phyloP scores from a whole-genome alignment of 768 basidiomycete species.

The Terana coerulea region DNA sequence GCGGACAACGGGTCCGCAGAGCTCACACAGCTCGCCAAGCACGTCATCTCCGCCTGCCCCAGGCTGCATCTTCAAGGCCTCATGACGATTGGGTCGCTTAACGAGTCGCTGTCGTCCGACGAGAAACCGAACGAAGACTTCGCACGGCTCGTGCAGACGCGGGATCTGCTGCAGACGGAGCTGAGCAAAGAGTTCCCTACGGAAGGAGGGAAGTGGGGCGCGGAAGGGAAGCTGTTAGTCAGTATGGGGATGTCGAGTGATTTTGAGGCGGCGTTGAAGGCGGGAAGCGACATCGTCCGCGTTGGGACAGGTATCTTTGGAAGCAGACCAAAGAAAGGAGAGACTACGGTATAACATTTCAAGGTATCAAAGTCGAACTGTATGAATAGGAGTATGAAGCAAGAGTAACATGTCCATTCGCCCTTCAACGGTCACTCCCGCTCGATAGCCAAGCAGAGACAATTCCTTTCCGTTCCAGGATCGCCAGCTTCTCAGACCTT shows the following conservation, averaged over 20 bases:
- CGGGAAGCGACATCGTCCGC: constrained; percentile 84
- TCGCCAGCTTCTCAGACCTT: constrained; percentile 20
- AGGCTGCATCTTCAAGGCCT: constrained; percentile 75
- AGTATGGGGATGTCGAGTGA: constrained; percentile 99
- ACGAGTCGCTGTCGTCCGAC: constrained; percentile 55
- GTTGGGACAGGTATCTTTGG: constrained; percentile 94
- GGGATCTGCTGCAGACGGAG: constrained; percentile 49
- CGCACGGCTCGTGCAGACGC: constrained; percentile 56
- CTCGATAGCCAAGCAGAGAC: no score
- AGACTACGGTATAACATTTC: not conserved
- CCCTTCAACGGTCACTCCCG: no score
- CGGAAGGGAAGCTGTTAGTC: constrained; percentile 51
- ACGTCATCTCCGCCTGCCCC: constrained; percentile 72
- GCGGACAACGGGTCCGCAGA: constrained; percentile 36
- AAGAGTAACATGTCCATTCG: no score
- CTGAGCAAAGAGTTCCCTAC: constrained; percentile 29
- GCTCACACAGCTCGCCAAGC: constrained; percentile 59
- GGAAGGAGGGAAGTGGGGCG: constrained; percentile 33
- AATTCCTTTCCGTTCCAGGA: constrained; percentile 18
- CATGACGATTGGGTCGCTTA: constrained; percentile 94
- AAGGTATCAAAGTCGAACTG: no score
- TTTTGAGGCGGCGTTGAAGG: constrained; percentile 79
- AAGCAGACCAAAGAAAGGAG: constrained; percentile 54
- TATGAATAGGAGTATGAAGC: no score
- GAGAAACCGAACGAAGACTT: constrained; percentile 70